Percentiles rank a stretch among this genome's conserved stretches.
Evolutionary conservation across 192 early-diverging fungal species (phyloP).

Genomic region (Podila verticillata): DNA sequence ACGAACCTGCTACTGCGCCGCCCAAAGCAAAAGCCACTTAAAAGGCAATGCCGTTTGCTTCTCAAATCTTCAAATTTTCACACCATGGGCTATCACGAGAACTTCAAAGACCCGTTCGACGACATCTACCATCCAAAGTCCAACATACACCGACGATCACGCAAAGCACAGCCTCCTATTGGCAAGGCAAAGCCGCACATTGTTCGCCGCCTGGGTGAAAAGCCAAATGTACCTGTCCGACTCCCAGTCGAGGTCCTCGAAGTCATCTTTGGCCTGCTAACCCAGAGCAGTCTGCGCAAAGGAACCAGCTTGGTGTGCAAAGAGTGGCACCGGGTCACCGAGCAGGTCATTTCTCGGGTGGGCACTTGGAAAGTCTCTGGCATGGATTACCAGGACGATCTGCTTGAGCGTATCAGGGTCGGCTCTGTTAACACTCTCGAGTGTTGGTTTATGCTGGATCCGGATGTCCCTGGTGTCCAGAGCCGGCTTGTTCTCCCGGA

Average conservation of each 20-base stretch:
- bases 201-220: not conserved
- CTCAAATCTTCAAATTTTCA: no score
- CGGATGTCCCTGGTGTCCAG: not conserved
- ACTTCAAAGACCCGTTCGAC: not conserved
- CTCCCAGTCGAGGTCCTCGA: constrained; percentile 1
- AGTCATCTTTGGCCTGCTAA: not conserved
- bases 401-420: not conserved
- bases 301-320: not conserved
- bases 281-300: not conserved
- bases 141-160: not conserved
- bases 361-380: not conserved
- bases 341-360: not conserved
- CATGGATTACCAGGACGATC: not conserved
- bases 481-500: not conserved
- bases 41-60: no score
- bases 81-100: not conserved
- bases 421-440: not conserved
- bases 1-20: no score
- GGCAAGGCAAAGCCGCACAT: not conserved
- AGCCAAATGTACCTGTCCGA: not conserved
- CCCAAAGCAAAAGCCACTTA: no score
- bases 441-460: not conserved
- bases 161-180: not conserved
- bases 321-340: not conserved
- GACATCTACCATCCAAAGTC: not conserved